A percentile compares a stretch with the other conserved stretches of the same genome.
Evolutionary conservation across 495 filamentous ascomycete species (phyloP).

Genomic region (Lineolata rhizophorae): DNA sequence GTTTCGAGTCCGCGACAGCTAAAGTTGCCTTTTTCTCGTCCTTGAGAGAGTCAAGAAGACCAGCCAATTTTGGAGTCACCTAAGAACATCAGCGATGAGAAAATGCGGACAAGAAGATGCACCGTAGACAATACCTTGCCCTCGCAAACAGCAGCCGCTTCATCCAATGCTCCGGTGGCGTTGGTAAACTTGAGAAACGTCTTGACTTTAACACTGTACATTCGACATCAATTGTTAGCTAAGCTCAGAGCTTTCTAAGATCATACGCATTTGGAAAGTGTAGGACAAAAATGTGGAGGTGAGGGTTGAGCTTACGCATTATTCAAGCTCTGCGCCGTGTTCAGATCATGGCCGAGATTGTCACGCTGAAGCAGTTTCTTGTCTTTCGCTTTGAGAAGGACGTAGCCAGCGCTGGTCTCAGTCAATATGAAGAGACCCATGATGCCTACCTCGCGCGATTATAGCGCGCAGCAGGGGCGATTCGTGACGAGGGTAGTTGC

Average conservation of each 20-base stretch:
- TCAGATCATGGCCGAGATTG: slow-evolving; percentile 47
- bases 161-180: slow-evolving; percentile 65
- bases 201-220: slow-evolving; percentile 73
- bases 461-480: not conserved
- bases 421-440: slow-evolving; percentile 31
- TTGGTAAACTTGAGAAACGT: slow-evolving; percentile 93
- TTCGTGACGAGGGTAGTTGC: not conserved
- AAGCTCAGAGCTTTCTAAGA: too few relatives aligned
- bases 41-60: slow-evolving; percentile 72
- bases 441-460: not conserved
- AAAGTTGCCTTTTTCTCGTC: slow-evolving; percentile 94
- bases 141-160: slow-evolving; percentile 69
- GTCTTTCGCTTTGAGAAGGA: slow-evolving; percentile 91
- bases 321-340: slow-evolving; percentile 64
- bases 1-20: slow-evolving; percentile 84
- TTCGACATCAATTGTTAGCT: slow-evolving; percentile 1
- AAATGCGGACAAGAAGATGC: not conserved
- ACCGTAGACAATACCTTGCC: slow-evolving; percentile 36
- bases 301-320: slow-evolving; percentile 42
- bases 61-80: slow-evolving; percentile 72
- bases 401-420: slow-evolving; percentile 92
- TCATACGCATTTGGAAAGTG: too few relatives aligned
- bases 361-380: slow-evolving; percentile 89
- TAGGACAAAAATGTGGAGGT: slow-evolving; percentile 8
- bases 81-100: slow-evolving; percentile 2